Evolutionary conservation across 148 eudicot genomes (phyloP), one percentile per base, ranked within the genome.

Genomic region (Camellia lanceoleosa): DNA sequence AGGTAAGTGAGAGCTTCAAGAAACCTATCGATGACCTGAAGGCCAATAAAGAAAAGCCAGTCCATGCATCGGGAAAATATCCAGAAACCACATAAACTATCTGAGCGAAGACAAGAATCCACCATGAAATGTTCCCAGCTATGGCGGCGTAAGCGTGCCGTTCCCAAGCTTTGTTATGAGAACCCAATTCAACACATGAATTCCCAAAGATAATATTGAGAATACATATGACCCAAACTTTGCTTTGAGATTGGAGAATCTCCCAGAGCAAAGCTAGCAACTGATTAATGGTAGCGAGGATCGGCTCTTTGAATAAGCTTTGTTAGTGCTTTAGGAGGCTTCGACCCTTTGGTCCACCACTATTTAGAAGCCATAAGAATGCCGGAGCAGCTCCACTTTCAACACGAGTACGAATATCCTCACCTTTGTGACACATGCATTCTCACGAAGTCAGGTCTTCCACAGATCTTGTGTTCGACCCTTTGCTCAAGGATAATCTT

Each of bases 331-430:
- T 86, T 87, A 60, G 89, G 97, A 82, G 56, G 89, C 88, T 88
- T 90, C 94, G 95, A 54, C 89, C 97, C 82, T 86, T 88, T 72
- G 78, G 83, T 77, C 88, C 89, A 78, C 94, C 95, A 82, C 87
- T 89, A 78, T 89, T 89, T 76, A 93, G 82, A 82, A 93, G 92
- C 94, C 95, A 93, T 44, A 92, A 75, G 46, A 94, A 87, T 47
- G 93, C 91, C 14, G 93, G 87, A 78, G 90, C 74, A 46, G 98
- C 98, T 71, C 89, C 93, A 77, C 98, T 93, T 86, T 90, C 92
- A n/a, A 92, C 92, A 81, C 96, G 90, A 9, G 85, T 93, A 81
- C 94, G 88, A 47, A 90, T 92, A 68, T 94, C 98, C 83, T 92
- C 93, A 84, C 98, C 89, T 78, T 94, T 91, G 82, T 89, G 82